Percentiles rank a stretch among this genome's conserved stretches.
Conservation (phyloP, 257 asterid species). For the Rauvolfia tetraphylla region DNA sequence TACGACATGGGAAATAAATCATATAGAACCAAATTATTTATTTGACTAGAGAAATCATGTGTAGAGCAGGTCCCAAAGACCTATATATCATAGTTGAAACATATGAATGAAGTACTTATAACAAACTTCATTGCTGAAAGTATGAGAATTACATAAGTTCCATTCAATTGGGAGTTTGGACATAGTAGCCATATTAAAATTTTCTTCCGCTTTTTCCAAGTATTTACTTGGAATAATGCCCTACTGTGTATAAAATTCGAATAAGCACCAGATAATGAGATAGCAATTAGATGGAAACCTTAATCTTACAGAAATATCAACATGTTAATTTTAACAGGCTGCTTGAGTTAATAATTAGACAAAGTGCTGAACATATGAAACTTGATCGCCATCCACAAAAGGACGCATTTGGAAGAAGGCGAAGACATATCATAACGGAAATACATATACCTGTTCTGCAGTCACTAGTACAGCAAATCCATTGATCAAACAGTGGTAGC, state of each 20-base stretch:
- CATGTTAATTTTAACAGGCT: not conserved
- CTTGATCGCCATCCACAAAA: not conserved
- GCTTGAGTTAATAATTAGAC: not conserved
- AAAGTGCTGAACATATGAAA: not conserved
- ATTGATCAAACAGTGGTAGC: conserved; percentile 88
- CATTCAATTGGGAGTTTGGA: too few species aligned
- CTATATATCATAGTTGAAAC: not conserved
- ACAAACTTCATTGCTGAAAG: not conserved
- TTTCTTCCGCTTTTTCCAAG: not conserved
- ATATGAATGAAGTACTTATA: not conserved
- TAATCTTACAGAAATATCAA: not conserved
- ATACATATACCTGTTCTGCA: conserved; percentile 62
- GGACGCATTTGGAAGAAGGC: not conserved
- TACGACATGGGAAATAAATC: too few species aligned
- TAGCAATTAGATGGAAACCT: not conserved
- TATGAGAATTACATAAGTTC: not conserved
- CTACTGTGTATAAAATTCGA: not conserved
- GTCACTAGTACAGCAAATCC: conserved; percentile 93
- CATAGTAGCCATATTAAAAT: too few species aligned
- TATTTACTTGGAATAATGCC: not conserved
- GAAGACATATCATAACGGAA: not conserved
- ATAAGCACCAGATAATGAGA: not conserved
- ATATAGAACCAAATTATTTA: too few species aligned
- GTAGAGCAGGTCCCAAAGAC: not conserved
- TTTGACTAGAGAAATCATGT: not conserved